Conservation (phyloP, 164 flowering plant genomes). For the Nelumbo lutea region DNA sequence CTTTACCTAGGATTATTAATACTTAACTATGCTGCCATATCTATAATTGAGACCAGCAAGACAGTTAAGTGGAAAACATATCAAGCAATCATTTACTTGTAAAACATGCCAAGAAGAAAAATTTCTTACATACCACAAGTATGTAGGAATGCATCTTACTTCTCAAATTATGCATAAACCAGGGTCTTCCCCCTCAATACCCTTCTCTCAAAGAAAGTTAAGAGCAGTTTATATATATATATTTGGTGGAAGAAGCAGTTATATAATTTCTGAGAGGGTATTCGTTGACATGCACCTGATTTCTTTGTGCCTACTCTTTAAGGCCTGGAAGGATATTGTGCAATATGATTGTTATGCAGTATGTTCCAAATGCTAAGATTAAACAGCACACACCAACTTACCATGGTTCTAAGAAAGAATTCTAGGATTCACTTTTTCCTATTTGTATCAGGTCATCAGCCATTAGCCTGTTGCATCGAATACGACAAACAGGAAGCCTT, state of each 20-base stretch:
- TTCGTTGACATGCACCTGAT: not conserved
- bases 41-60: too few species aligned
- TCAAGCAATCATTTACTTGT: too few species aligned
- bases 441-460: constrained; percentile 53
- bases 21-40: too few species aligned
- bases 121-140: not conserved
- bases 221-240: too few species aligned
- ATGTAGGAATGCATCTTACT: not conserved
- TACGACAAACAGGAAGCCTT: constrained; percentile 38
- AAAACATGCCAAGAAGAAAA: too few species aligned
- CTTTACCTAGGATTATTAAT: not conserved
- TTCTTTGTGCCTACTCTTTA: not conserved
- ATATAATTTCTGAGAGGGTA: not conserved
- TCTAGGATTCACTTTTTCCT: constrained; percentile 7
- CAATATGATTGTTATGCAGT: too few species aligned
- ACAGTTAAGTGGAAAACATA: too few species aligned
- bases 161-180: not conserved
- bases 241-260: not conserved
- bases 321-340: too few species aligned
- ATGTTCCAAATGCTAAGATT: not conserved
- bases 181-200: too few species aligned
- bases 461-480: constrained; percentile 39
- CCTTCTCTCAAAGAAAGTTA: too few species aligned
- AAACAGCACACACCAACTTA: not conserved
- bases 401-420: not conserved